These are phyloP conservation scores for Trichothecium roseum DNA, from an alignment of 2,329 filamentous ascomycete species.

Conservation along the genomic window DNA sequence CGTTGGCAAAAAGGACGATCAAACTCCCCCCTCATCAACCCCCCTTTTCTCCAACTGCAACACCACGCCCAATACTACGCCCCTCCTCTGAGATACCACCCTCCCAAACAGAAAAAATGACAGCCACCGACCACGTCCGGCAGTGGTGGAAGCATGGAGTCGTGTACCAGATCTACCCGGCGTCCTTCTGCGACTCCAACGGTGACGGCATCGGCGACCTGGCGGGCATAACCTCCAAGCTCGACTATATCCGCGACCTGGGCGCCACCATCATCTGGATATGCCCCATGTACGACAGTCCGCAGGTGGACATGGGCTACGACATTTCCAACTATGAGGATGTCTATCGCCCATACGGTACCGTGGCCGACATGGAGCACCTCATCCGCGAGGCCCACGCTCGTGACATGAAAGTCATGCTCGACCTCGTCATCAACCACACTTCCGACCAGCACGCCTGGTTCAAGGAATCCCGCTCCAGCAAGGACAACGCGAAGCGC, in stretches of 20 bases:
- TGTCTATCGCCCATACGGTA: constrained; percentile 56
- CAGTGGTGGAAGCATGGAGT: constrained; percentile 47
- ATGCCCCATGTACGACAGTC: constrained; percentile 54
- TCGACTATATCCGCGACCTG: constrained; percentile 50
- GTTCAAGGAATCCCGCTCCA: constrained; percentile 57
- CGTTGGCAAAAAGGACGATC: too few relatives aligned
- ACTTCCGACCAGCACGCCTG: constrained; percentile 62
- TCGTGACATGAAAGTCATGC: constrained; percentile 58
- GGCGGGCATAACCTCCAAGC: constrained; percentile 49
- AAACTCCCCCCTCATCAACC: not conserved
- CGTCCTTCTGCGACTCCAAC: constrained; percentile 46
- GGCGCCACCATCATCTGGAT: constrained; percentile 59
- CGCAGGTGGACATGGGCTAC: constrained; percentile 61
- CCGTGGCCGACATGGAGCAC: constrained; percentile 52
- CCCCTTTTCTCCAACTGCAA: not conserved
- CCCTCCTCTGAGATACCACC: too few relatives aligned
- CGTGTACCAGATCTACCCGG: constrained; percentile 50
- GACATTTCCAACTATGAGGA: constrained; percentile 59
- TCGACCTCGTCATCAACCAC: constrained; percentile 72
- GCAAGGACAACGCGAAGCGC: constrained; percentile 51
- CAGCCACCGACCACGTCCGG: constrained; percentile 10
- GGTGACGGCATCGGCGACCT: constrained; percentile 52
- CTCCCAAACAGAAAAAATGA: constrained; percentile 11
- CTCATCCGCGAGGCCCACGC: constrained; percentile 50
- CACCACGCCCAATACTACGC: too few relatives aligned